Conservation (phyloP, 1,284 basidiomycete genomes). For the Papiliotrema laurentii region DNA sequence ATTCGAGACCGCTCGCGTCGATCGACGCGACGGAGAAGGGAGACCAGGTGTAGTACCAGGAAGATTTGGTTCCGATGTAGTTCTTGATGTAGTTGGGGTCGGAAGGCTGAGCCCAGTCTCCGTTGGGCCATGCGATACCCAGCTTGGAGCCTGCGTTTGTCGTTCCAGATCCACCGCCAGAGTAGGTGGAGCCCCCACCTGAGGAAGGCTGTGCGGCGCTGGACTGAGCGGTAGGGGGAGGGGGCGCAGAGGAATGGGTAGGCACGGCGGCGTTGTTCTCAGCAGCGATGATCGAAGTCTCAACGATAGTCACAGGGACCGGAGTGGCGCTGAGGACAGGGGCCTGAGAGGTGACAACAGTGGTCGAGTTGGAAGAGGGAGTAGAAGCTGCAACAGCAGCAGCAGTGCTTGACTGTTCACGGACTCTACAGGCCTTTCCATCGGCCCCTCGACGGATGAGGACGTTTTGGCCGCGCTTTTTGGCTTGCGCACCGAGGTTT, state of each 20-base stretch:
- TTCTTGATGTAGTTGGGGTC: slow-evolving; percentile 54
- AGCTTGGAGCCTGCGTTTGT: slow-evolving; percentile 51
- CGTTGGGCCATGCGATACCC: slow-evolving; percentile 63
- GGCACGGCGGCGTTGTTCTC: neutral
- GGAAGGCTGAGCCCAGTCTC: slow-evolving; percentile 44
- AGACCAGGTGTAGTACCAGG: slow-evolving; percentile 49
- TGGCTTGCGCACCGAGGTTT: slow-evolving; percentile 12
- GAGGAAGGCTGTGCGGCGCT: slow-evolving; percentile 7
- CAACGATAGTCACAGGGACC: slow-evolving; percentile 45
- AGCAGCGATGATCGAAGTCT: slow-evolving; percentile 5
- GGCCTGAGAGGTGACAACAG: slow-evolving; percentile 26
- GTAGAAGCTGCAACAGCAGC: slow-evolving; percentile 10
- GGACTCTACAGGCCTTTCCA: slow-evolving; percentile 41
- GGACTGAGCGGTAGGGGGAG: slow-evolving; percentile 7
- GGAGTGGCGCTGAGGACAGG: neutral
- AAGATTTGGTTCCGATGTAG: slow-evolving; percentile 35
- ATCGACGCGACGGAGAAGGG: slow-evolving; percentile 28
- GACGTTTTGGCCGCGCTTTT: slow-evolving; percentile 3
- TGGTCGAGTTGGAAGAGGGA: slow-evolving; percentile 10
- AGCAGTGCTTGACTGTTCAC: slow-evolving; percentile 18
- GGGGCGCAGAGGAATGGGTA: neutral
- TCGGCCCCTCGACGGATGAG: slow-evolving; percentile 35
- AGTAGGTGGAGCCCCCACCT: slow-evolving; percentile 11
- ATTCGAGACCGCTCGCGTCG: slow-evolving; percentile 52
- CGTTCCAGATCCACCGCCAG: slow-evolving; percentile 20